Conservation (phyloP, 2,329 filamentous ascomycete genomes). For the Didymella lethalis region DNA sequence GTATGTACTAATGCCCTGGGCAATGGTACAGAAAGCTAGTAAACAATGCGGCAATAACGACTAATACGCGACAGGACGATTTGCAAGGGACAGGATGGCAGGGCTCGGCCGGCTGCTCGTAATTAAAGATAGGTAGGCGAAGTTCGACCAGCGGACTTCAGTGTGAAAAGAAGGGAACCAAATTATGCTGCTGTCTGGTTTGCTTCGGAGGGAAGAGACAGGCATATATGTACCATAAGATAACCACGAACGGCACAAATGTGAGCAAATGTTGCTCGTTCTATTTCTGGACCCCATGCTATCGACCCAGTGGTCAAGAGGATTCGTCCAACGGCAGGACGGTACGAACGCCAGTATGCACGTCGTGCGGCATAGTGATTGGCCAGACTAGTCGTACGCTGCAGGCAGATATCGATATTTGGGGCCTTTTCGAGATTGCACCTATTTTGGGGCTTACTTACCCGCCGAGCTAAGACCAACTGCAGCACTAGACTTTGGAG, state of each 20-base stretch:
- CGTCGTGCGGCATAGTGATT: conserved; percentile 36
- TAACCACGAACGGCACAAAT: conserved; percentile 49
- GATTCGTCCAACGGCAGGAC: conserved; percentile 40
- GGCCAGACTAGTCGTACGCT: conserved; percentile 36
- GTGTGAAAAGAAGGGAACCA: conserved; percentile 52
- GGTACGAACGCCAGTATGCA: conserved; percentile 39
- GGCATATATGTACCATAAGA: conserved; percentile 58
- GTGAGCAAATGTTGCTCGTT: conserved; percentile 52
- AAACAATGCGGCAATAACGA: conserved; percentile 53
- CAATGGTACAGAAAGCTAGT: conserved; percentile 51
- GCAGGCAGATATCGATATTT: conserved; percentile 45
- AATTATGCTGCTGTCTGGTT: conserved; percentile 57
- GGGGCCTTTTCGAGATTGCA: conserved; percentile 44
- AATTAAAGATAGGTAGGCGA: conserved; percentile 58
- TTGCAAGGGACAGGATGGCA: conserved; percentile 54
- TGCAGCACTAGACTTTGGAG: conserved; percentile 28
- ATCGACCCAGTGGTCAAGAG: conserved; percentile 37
- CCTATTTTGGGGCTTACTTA: conserved; percentile 53
- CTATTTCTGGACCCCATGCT: conserved; percentile 57
- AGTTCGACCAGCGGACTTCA: conserved; percentile 60
- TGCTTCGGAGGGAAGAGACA: conserved; percentile 38
- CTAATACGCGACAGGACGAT: conserved; percentile 53
- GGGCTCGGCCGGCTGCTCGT: conserved; percentile 52
- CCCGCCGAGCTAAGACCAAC: conserved; percentile 43
- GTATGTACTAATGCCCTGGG: conserved; percentile 53